A percentile compares a stretch with the other conserved stretches of the same genome.
phyloP scores from a whole-genome alignment of 352 stramenopile species.

The Globisporangium nunn region DNA sequence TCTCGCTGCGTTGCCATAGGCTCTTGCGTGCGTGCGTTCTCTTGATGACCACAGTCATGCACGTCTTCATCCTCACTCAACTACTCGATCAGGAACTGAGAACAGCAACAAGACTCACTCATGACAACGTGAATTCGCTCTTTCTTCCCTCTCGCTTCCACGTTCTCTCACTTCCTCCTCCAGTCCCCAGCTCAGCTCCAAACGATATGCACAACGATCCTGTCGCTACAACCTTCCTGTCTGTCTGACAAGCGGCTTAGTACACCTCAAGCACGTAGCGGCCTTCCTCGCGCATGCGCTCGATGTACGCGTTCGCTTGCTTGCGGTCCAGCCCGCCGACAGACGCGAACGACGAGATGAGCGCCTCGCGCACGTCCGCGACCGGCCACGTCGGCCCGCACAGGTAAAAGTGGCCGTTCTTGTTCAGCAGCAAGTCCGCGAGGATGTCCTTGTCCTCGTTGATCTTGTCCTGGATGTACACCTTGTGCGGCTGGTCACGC shows the following conservation, averaged over 20 bases:
- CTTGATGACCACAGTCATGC: too few relatives aligned
- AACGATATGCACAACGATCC: neutral
- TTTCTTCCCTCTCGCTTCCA: neutral
- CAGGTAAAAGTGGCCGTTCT: constrained; percentile 84
- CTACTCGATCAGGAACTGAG: too few relatives aligned
- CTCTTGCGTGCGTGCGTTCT: too few relatives aligned
- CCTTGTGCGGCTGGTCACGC: constrained; percentile 84
- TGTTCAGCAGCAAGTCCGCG: constrained; percentile 56
- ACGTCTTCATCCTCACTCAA: too few relatives aligned
- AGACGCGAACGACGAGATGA: constrained; percentile 47
- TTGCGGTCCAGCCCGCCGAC: constrained; percentile 51
- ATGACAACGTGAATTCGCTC: neutral
- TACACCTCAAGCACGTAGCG: constrained; percentile 84
- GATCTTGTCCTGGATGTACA: constrained; percentile 89
- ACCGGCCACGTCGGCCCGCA: constrained; percentile 81
- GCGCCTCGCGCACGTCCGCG: constrained; percentile 62
- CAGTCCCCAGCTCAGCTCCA: neutral
- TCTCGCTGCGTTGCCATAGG: too few relatives aligned
- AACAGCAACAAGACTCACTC: too few relatives aligned
- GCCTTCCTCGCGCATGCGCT: constrained; percentile 72
- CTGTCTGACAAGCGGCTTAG: constrained; percentile 23
- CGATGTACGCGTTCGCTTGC: constrained; percentile 63
- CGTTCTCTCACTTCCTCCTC: neutral
- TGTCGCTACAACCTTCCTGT: neutral
- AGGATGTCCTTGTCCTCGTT: constrained; percentile 73